Evolutionary conservation across 2,329 filamentous ascomycete genomes (phyloP).

Genomic region (Trichoderma pleuroti): DNA sequence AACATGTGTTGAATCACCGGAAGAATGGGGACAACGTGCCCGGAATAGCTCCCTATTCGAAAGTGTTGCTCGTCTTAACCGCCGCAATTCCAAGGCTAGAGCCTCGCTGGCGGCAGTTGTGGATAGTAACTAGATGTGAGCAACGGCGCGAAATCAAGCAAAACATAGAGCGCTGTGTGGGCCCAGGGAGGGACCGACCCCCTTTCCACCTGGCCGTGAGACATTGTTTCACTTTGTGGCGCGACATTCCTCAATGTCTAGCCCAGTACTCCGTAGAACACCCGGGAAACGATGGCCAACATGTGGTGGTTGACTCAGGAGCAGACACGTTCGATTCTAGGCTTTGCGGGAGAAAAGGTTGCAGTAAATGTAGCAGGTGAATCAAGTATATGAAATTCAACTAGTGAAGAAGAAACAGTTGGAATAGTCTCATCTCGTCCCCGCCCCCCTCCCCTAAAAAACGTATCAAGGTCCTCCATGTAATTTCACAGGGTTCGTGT

Average conservation of each 20-base stretch:
- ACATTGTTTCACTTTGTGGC: background rate
- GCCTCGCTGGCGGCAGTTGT: slow-evolving; percentile 4
- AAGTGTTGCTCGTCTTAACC: background rate
- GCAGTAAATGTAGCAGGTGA: background rate
- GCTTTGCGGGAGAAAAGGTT: background rate
- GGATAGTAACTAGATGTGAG: background rate
- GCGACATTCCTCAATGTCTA: too few species aligned
- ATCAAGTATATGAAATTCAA: background rate
- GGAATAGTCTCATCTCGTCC: background rate
- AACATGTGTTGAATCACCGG: background rate
- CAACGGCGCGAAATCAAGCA: background rate
- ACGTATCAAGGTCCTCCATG: background rate
- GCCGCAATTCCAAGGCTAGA: background rate
- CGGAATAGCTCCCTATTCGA: background rate
- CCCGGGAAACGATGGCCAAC: background rate
- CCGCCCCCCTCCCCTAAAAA: background rate
- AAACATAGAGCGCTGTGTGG: background rate
- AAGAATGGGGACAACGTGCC: background rate
- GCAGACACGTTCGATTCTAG: background rate
- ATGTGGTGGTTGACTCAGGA: background rate
- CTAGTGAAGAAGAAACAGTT: background rate
- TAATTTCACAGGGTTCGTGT: background rate
- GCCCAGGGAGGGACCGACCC: background rate
- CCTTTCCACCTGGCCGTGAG: background rate
- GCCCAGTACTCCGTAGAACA: background rate